Evolutionary conservation across 2,329 filamentous ascomycete genomes (phyloP).

Genomic region (Knufia petricola): DNA sequence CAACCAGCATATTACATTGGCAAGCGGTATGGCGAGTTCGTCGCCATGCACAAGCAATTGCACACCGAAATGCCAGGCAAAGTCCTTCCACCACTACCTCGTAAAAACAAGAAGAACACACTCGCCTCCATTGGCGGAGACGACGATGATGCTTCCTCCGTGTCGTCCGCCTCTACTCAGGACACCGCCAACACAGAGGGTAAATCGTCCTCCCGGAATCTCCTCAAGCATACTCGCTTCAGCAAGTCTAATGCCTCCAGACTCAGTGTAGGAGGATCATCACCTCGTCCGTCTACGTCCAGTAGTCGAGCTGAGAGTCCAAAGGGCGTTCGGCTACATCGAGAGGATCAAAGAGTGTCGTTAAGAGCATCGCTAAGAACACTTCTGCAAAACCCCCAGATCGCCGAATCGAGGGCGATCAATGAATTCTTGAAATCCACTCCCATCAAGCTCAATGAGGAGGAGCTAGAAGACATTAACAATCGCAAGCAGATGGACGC

Average conservation of each 20-base stretch:
- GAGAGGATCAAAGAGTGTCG: constrained; percentile 85
- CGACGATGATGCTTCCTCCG: constrained; percentile 68
- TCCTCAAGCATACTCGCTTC: constrained; percentile 20
- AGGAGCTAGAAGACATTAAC: constrained; percentile 73
- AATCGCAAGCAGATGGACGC: constrained; percentile 74
- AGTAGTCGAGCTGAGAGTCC: constrained; percentile 18
- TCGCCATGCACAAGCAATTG: constrained; percentile 65
- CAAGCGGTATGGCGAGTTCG: constrained; percentile 82
- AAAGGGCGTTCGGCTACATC: constrained; percentile 56
- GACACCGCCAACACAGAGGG: constrained; percentile 31
- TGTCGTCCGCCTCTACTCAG: constrained; percentile 70
- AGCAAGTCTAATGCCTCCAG: constrained; percentile 16
- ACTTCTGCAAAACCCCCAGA: constrained; percentile 71
- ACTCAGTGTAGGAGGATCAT: constrained; percentile 13
- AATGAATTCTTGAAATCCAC: constrained; percentile 68
- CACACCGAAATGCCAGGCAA: constrained; percentile 83
- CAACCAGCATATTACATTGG: constrained; percentile 70
- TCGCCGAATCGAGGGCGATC: constrained; percentile 74
- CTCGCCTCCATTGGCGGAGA: constrained; percentile 46
- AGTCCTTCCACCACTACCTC: constrained; percentile 72
- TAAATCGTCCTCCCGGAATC: constrained; percentile 26
- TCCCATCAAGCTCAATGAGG: constrained; percentile 66
- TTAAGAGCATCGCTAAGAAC: constrained; percentile 83
- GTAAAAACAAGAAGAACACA: constrained; percentile 76
- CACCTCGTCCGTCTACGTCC: constrained; percentile 18